Conservation (phyloP, 208 protist genomes). For the Porcisia deanei region DNA sequence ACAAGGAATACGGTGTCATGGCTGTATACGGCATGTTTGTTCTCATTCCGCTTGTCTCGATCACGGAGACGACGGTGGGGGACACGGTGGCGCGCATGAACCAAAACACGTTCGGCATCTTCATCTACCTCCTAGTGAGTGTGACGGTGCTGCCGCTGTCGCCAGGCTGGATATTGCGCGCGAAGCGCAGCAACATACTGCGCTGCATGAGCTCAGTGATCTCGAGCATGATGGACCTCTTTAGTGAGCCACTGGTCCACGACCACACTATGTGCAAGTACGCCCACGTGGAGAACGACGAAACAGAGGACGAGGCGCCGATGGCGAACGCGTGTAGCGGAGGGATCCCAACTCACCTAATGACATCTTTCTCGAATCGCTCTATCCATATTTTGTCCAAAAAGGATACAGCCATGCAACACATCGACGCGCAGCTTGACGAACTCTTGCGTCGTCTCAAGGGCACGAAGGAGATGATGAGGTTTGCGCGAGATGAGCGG, state of each 20-base stretch:
- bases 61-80: slow-evolving; percentile 48
- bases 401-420: slow-evolving; percentile 47
- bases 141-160: slow-evolving; percentile 72
- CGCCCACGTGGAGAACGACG: background rate
- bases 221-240: slow-evolving; percentile 58
- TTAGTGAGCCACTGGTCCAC: slow-evolving; percentile 50
- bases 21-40: slow-evolving; percentile 89
- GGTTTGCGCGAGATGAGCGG: slow-evolving; percentile 77
- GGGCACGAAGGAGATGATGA: slow-evolving; percentile 72
- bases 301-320: slow-evolving; percentile 5
- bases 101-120: slow-evolving; percentile 90
- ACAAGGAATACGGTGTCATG: slow-evolving; percentile 88
- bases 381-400: slow-evolving; percentile 50
- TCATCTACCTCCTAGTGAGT: slow-evolving; percentile 89
- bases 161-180: slow-evolving; percentile 69
- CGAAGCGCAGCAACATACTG: slow-evolving; percentile 81
- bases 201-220: slow-evolving; percentile 53
- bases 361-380: slow-evolving; percentile 40
- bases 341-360: background rate
- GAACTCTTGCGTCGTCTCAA: slow-evolving; percentile 66
- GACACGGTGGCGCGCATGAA: slow-evolving; percentile 86
- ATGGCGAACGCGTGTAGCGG: background rate
- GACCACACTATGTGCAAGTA: background rate
- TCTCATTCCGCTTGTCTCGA: slow-evolving; percentile 76
- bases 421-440: slow-evolving; percentile 46